These are phyloP conservation scores for Magnaporthiopsis rhizophila DNA, from an alignment of 2,329 filamentous ascomycete species.

Conservation along the genomic window DNA sequence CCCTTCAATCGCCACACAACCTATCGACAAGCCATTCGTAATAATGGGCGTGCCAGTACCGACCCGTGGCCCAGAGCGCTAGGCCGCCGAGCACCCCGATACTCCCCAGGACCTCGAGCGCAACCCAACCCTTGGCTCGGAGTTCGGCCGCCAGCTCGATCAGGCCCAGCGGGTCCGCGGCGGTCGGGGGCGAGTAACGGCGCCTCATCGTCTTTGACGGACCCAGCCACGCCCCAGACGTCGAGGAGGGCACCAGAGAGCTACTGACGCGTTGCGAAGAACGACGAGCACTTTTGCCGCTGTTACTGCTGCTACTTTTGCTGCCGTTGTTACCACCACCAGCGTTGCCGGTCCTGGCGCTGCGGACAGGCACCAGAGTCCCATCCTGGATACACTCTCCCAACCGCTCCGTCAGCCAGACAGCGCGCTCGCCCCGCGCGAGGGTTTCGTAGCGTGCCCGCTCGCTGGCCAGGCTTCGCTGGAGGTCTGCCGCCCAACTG, in stretches of 20 bases:
- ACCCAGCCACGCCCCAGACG: neutral
- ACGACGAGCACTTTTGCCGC: neutral
- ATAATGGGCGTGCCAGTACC: constrained; percentile 19
- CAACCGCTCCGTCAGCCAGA: constrained; percentile 61
- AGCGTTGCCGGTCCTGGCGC: constrained; percentile 16
- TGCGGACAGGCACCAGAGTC: constrained; percentile 41
- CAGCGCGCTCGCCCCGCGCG: constrained; percentile 52
- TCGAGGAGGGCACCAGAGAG: constrained; percentile 7
- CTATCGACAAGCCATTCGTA: neutral
- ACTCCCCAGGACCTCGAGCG: constrained; percentile 66
- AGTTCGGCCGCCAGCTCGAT: constrained; percentile 61
- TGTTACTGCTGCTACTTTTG: neutral
- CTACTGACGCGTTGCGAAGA: neutral
- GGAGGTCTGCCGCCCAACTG: constrained; percentile 76
- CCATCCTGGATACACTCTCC: constrained; percentile 62
- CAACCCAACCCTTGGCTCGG: constrained; percentile 54
- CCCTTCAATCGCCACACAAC: neutral
- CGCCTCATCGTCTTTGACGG: constrained; percentile 10
- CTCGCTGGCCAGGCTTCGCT: constrained; percentile 67
- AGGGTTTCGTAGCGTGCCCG: constrained; percentile 59
- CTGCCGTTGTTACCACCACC: constrained; percentile 7
- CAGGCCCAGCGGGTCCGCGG: constrained; percentile 73
- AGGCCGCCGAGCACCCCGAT: constrained; percentile 68
- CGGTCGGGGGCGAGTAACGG: constrained; percentile 19
- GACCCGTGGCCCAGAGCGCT: constrained; percentile 47